These are phyloP conservation scores for Puccinia horiana DNA, from an alignment of 1,284 basidiomycete genomes.

Conservation along the genomic window DNA sequence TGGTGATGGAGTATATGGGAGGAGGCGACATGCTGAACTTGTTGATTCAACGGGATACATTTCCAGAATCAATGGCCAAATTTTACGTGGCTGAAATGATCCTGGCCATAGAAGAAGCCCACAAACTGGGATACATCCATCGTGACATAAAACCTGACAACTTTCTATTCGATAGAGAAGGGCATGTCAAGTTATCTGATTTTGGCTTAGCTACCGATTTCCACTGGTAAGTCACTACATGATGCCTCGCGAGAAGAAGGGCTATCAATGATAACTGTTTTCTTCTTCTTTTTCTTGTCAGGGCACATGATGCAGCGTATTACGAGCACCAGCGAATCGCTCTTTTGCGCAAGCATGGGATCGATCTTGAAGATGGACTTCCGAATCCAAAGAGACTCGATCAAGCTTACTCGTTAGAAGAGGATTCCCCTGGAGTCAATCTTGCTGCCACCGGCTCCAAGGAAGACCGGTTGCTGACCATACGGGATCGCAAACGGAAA, in stretches of 20 bases:
- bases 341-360: constrained; percentile 85
- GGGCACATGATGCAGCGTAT: constrained; percentile 62
- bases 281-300: constrained; percentile 39
- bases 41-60: constrained; percentile 88
- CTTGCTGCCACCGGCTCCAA: constrained; percentile 5
- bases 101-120: constrained; percentile 89
- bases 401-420: constrained; percentile 69
- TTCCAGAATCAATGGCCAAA: constrained; percentile 86
- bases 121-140: constrained; percentile 93
- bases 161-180: constrained; percentile 87
- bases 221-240: constrained; percentile 23
- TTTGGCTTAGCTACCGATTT: constrained; percentile 82
- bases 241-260: no score
- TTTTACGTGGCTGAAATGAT: constrained; percentile 99
- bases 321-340: constrained; percentile 90
- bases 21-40: constrained; percentile 93
- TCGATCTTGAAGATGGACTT: constrained; percentile 81
- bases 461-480: constrained; percentile 71
- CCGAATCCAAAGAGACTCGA: constrained; percentile 71
- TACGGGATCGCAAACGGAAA: constrained; percentile 89
- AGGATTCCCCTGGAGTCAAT: constrained; percentile 61
- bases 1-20: constrained; percentile 73
- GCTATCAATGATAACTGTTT: background rate
- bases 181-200: constrained; percentile 91
- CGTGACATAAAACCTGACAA: constrained; percentile 96